These are phyloP conservation scores for Colletotrichum zoysiae DNA, from an alignment of 2,329 filamentous ascomycete genomes.

Conservation along the genomic window DNA sequence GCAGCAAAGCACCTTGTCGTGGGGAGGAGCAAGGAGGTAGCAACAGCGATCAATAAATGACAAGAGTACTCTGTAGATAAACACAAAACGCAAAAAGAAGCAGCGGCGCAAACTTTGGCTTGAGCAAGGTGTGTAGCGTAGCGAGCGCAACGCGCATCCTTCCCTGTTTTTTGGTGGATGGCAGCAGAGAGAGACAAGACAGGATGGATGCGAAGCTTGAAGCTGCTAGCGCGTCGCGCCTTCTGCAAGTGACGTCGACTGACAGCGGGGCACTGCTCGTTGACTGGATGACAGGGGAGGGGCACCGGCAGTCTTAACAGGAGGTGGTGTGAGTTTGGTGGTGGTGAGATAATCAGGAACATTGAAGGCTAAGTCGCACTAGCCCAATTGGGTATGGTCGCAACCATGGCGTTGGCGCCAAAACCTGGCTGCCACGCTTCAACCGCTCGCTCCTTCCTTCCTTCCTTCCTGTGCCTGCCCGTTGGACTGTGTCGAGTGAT, in stretches of 20 bases:
- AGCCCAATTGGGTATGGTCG: background rate
- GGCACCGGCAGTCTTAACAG: background rate
- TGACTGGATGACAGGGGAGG: background rate
- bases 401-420: slow-evolving; percentile 15
- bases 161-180: slow-evolving; percentile 26
- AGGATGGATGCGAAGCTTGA: background rate
- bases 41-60: background rate
- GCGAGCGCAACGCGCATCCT: slow-evolving; percentile 13
- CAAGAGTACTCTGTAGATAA: background rate
- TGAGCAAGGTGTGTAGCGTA: background rate
- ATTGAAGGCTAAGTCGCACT: background rate
- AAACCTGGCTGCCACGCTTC: slow-evolving; percentile 32
- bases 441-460: background rate
- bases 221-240: slow-evolving; percentile 15
- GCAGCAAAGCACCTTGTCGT: background rate
- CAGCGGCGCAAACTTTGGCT: slow-evolving; percentile 1
- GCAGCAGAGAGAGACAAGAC: background rate
- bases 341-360: slow-evolving; percentile 13
- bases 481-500: background rate
- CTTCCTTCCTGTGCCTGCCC: background rate
- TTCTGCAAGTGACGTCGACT: slow-evolving; percentile 34
- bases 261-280: slow-evolving; percentile 15
- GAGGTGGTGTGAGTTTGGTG: fast-evolving
- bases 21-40: background rate
- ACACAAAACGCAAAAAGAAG: background rate